Conservation (phyloP, 345 rosid species). For the Heritiera littoralis region DNA sequence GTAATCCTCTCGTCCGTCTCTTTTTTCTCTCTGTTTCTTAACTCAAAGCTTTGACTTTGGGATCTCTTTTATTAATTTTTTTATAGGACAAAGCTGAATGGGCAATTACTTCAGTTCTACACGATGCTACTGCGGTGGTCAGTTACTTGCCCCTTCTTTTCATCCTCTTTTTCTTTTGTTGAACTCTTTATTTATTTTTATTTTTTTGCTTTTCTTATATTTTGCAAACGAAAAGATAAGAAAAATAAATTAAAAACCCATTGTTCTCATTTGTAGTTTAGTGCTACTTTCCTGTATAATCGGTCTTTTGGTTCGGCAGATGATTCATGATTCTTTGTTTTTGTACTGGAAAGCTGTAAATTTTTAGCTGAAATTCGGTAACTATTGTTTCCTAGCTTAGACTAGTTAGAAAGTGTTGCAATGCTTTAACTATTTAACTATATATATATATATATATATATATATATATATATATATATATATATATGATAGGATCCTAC, state of each 20-base stretch:
- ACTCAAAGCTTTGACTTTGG: not conserved
- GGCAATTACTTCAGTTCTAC: conserved; percentile 78
- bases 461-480: not conserved
- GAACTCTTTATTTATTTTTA: too few relatives aligned
- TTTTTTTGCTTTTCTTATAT: not conserved
- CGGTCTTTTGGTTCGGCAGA: not conserved
- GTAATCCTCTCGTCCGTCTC: conserved; percentile 32
- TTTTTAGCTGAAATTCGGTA: not conserved
- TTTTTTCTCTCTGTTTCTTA: not conserved
- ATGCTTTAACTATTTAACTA: not conserved
- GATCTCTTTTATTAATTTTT: not conserved
- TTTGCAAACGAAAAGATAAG: not conserved
- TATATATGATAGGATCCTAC: not conserved
- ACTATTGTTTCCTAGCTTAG: not conserved
- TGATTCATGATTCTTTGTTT: not conserved
- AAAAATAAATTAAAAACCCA: not conserved
- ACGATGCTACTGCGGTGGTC: conserved; percentile 89
- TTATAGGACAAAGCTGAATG: conserved; percentile 71
- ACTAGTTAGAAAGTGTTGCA: not conserved
- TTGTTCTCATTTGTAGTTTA: not conserved
- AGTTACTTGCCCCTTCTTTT: conserved; percentile 19
- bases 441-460: too few relatives aligned
- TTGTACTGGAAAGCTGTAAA: not conserved
- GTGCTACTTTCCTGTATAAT: not conserved
- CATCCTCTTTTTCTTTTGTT: not conserved